phyloP scores from a whole-genome alignment of 2,329 filamentous ascomycete genomes.

The Fusarium hostae region DNA sequence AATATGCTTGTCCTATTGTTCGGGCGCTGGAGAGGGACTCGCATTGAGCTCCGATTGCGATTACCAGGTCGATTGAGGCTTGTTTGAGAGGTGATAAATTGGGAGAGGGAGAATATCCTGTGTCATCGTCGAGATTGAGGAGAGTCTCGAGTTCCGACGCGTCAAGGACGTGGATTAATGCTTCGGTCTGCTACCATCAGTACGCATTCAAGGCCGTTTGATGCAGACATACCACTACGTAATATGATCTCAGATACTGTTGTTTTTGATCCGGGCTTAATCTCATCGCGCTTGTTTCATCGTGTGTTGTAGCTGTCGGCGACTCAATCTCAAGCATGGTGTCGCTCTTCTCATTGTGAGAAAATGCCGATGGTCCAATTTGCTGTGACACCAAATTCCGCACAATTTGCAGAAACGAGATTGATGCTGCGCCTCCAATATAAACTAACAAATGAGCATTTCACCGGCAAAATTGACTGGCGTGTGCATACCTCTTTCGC shows the following conservation, averaged over 20 bases:
- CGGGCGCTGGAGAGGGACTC: constrained; percentile 28
- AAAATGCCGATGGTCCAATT: constrained; percentile 43
- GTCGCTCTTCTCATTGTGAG: constrained; percentile 44
- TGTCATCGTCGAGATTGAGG: constrained; percentile 16
- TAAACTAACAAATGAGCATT: constrained; percentile 51
- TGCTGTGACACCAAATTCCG: constrained; percentile 41
- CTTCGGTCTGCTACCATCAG: constrained; percentile 45
- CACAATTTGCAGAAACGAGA: constrained; percentile 64
- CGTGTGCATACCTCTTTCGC: constrained; percentile 57
- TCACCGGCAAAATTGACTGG: not conserved
- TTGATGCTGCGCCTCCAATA: constrained; percentile 60
- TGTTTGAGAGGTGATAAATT: constrained; percentile 7
- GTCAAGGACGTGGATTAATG: constrained; percentile 49
- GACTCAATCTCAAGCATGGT: constrained; percentile 45
- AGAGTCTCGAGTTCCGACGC: constrained; percentile 44
- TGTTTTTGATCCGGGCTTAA: not conserved
- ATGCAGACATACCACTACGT: constrained; percentile 25
- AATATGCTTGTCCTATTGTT: constrained; percentile 51
- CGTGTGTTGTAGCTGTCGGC: constrained; percentile 6
- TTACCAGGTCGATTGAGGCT: constrained; percentile 31
- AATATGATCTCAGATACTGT: constrained; percentile 30
- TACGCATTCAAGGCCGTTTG: fast-evolving
- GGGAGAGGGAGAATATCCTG: not conserved
- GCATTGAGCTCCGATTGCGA: constrained; percentile 44
- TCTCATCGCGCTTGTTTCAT: not conserved